These are phyloP conservation scores for Amaranthus tricolor DNA, from an alignment of 179 eudicot genomes.

Conservation along the genomic window DNA sequence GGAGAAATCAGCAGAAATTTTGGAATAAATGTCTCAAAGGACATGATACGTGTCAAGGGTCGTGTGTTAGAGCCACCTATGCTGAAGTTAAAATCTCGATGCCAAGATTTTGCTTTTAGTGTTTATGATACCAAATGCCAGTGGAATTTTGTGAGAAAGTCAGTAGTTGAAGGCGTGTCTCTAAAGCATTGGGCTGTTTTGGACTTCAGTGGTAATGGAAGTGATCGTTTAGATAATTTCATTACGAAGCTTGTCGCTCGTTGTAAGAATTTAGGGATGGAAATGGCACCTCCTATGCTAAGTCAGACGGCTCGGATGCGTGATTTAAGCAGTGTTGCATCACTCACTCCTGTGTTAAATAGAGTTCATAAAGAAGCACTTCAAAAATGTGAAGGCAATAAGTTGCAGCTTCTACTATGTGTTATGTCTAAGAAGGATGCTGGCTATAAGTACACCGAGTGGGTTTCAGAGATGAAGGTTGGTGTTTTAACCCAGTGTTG, in stretches of 20 bases:
- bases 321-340: constrained; percentile 19
- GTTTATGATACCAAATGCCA: constrained; percentile 51
- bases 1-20: constrained; percentile 41
- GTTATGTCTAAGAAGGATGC: constrained; percentile 41
- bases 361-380: constrained; percentile 25
- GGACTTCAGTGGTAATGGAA: constrained; percentile 27
- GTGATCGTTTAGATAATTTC: constrained; percentile 31
- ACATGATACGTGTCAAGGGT: constrained; percentile 54
- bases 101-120: constrained; percentile 13
- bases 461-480: constrained; percentile 54
- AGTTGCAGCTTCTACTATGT: constrained; percentile 59
- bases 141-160: constrained; percentile 52
- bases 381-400: constrained; percentile 11
- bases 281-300: constrained; percentile 33
- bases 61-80: constrained; percentile 57
- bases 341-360: constrained; percentile 31
- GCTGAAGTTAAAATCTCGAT: constrained; percentile 39
- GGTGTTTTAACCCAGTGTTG: constrained; percentile 69
- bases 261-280: constrained; percentile 39
- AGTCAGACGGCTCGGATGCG: constrained; percentile 19
- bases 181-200: constrained; percentile 61
- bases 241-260: constrained; percentile 37
- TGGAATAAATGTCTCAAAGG: constrained; percentile 33
- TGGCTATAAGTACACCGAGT: constrained; percentile 57
- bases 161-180: constrained; percentile 48